Evolutionary conservation across 768 basidiomycete genomes (phyloP).

Genomic region (Russula foetens): DNA sequence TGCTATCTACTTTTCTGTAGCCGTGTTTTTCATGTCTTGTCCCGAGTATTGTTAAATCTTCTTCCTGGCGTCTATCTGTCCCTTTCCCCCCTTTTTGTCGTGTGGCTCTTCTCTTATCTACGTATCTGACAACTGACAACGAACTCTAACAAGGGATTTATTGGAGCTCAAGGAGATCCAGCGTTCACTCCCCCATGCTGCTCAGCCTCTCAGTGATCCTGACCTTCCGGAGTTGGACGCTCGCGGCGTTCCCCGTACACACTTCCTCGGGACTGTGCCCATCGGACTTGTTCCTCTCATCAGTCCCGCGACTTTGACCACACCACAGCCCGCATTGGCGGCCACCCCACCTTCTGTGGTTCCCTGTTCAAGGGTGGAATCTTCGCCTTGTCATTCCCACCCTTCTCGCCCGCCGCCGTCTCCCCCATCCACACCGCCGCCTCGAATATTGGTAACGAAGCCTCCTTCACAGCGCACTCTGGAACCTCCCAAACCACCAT

Average conservation of each 20-base stretch:
- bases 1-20: not conserved
- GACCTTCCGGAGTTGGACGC: slow-evolving; percentile 10
- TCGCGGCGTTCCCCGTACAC: slow-evolving; percentile 15
- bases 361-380: not conserved
- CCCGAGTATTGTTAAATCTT: not conserved
- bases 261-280: slow-evolving; percentile 15
- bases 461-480: not conserved
- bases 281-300: slow-evolving; percentile 19
- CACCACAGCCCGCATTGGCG: not conserved
- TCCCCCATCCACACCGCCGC: slow-evolving; percentile 14
- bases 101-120: not conserved
- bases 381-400: not conserved
- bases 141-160: slow-evolving; percentile 15
- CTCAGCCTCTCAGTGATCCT: slow-evolving; percentile 12
- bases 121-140: slow-evolving; percentile 2
- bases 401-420: slow-evolving; percentile 7
- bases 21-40: not conserved
- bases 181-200: slow-evolving; percentile 18
- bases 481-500: too few relatives aligned
- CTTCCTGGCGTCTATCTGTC: not conserved
- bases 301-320: not conserved
- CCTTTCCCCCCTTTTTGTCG: not conserved
- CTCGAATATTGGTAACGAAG: not conserved
- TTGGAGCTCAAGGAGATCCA: slow-evolving; percentile 21
- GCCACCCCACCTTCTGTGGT: not conserved